A percentile compares a stretch with the other conserved stretches of the same genome.
Evolutionary conservation across 2,329 filamentous ascomycete genomes (phyloP).

Genomic region (Grosmannia penicillata): DNA sequence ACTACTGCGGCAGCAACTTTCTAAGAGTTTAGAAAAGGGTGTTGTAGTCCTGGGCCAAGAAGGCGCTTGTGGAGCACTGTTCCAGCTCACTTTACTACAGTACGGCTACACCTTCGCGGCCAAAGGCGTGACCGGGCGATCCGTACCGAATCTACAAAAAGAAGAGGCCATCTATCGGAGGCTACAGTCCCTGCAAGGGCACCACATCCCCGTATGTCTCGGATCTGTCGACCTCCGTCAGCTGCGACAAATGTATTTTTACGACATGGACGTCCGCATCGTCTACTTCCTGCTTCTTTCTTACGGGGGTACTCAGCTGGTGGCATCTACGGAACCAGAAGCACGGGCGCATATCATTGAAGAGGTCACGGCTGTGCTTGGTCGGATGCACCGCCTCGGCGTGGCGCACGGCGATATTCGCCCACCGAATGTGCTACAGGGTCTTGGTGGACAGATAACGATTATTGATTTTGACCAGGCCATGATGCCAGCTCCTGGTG

Average conservation of each 20-base stretch:
- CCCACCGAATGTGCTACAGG: constrained; percentile 4
- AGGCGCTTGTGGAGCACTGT: constrained; percentile 23
- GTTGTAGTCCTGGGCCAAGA: constrained; percentile 14
- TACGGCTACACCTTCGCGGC: constrained; percentile 28
- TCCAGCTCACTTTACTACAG: constrained; percentile 22
- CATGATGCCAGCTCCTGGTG: background rate
- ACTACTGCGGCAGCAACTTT: constrained; percentile 3
- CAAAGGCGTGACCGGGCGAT: constrained; percentile 17
- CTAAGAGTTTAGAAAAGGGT: constrained; percentile 15
- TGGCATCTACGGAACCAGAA: background rate
- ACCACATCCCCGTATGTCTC: constrained; percentile 6
- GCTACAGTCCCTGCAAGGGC: constrained; percentile 3
- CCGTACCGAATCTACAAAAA: constrained; percentile 2
- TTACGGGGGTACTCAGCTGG: background rate
- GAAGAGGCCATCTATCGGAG: constrained; percentile 5
- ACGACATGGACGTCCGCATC: constrained; percentile 6
- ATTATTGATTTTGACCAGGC: constrained; percentile 7
- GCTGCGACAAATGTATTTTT: constrained; percentile 3
- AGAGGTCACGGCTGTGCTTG: background rate
- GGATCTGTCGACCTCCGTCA: constrained; percentile 5
- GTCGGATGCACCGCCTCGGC: constrained; percentile 4
- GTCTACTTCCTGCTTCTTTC: constrained; percentile 6
- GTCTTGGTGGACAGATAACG: background rate
- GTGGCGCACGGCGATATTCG: constrained; percentile 7
- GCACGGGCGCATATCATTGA: background rate